phyloP scores from a whole-genome alignment of 768 basidiomycete genomes.

The Rhizopogon vulgaris region DNA sequence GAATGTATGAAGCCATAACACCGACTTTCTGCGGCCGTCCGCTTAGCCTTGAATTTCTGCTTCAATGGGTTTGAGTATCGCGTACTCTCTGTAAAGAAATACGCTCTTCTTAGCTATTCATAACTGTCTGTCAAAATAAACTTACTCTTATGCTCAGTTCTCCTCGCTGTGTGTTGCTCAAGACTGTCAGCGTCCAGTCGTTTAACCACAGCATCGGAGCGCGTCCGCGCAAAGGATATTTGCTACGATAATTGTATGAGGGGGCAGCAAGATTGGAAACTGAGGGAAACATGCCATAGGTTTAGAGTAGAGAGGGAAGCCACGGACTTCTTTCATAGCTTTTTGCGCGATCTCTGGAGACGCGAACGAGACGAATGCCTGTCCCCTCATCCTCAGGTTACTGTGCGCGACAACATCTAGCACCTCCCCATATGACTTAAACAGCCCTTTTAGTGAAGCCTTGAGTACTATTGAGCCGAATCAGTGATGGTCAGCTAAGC shows the following conservation, averaged over 20 bases:
- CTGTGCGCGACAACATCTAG: slow-evolving; percentile 92
- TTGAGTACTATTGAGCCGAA: slow-evolving; percentile 63
- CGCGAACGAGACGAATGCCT: slow-evolving; percentile 93
- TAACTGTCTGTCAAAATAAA: not conserved
- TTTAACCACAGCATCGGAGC: slow-evolving; percentile 88
- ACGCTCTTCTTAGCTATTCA: not conserved
- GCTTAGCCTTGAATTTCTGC: slow-evolving; percentile 76
- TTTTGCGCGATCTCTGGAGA: slow-evolving; percentile 76
- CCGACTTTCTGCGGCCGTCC: slow-evolving; percentile 73
- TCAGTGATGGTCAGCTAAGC: slow-evolving; percentile 6
- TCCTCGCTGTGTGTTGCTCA: slow-evolving; percentile 67
- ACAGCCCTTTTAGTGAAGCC: slow-evolving; percentile 78
- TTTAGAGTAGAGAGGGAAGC: slow-evolving; percentile 94
- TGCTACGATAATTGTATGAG: slow-evolving; percentile 45
- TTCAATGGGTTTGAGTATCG: slow-evolving; percentile 89
- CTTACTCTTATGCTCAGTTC: slow-evolving; percentile 84
- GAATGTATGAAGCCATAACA: slow-evolving; percentile 1
- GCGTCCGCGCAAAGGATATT: slow-evolving; percentile 87
- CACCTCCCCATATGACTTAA: slow-evolving; percentile 91
- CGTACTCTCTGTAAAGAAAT: slow-evolving; percentile 50
- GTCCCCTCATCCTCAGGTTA: slow-evolving; percentile 96
- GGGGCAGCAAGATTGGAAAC: not conserved
- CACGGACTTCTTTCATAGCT: slow-evolving; percentile 87
- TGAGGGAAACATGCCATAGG: slow-evolving; percentile 67
- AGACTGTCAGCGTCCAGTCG: slow-evolving; percentile 57